A percentile compares a stretch with the other conserved stretches of the same genome.
Conservation (phyloP, 495 filamentous ascomycete genomes). For the Lophium mytilinum region DNA sequence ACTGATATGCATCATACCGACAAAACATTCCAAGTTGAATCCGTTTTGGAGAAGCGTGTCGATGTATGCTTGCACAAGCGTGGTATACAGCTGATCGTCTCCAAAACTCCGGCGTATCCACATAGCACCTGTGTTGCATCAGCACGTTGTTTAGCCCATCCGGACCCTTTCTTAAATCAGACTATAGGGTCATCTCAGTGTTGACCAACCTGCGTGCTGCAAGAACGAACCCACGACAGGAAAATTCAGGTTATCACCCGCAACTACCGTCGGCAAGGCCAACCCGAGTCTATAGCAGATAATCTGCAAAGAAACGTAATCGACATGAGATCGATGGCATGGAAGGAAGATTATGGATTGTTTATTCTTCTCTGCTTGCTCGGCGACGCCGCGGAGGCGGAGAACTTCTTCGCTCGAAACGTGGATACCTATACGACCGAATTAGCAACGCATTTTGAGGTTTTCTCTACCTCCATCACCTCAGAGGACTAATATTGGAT, state of each 20-base stretch:
- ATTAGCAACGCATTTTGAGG: not conserved
- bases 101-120: conserved; percentile 91
- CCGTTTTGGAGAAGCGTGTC: conserved; percentile 85
- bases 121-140: conserved; percentile 52
- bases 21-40: conserved; percentile 93
- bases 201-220: conserved; percentile 57
- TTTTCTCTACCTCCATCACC: not conserved
- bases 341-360: conserved; percentile 95
- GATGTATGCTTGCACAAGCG: conserved; percentile 90
- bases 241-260: conserved; percentile 93
- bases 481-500: not conserved
- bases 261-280: conserved; percentile 83
- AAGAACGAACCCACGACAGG: conserved; percentile 82
- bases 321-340: conserved; percentile 88
- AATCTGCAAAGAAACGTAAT: conserved; percentile 88
- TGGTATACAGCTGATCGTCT: conserved; percentile 81
- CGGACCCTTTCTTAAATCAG: conserved; percentile 33
- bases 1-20: conserved; percentile 28
- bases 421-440: conserved; percentile 55
- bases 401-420: conserved; percentile 90
- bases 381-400: conserved; percentile 68
- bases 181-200: not conserved
- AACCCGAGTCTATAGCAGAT: conserved; percentile 92
- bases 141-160: too few species aligned
- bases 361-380: conserved; percentile 73